Percentiles rank a stretch among this genome's conserved stretches.
Conservation (phyloP, 805 yeast genomes). For the Pichia rugopelliculosa region DNA sequence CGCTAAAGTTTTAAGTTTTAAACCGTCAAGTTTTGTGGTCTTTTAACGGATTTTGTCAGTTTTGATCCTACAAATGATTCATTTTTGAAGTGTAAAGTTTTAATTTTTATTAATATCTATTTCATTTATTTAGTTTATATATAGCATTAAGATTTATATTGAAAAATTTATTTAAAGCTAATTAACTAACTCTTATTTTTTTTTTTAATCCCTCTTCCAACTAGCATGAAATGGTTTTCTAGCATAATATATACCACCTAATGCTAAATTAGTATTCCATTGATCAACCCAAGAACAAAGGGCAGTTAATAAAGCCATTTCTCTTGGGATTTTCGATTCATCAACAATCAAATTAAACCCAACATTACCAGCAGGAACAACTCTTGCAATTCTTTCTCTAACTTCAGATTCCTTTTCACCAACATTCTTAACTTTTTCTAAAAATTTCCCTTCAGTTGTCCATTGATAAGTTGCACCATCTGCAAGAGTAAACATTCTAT, state of each 20-base stretch:
- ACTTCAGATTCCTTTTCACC: constrained; percentile 62
- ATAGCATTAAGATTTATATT: no score
- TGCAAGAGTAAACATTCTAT: constrained; percentile 51
- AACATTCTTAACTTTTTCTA: constrained; percentile 49
- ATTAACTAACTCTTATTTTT: no score
- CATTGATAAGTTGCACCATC: constrained; percentile 60
- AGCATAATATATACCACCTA: constrained; percentile 60
- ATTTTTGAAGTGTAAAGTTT: no score
- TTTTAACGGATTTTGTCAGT: not conserved
- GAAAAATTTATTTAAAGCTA: no score
- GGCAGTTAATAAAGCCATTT: constrained; percentile 53
- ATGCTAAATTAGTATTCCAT: constrained; percentile 54
- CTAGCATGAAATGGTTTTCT: constrained; percentile 42
- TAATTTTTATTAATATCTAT: no score
- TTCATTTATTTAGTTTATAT: no score
- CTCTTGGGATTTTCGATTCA: constrained; percentile 47
- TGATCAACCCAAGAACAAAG: constrained; percentile 56
- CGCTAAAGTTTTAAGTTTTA: constrained; percentile 1
- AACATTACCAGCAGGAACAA: constrained; percentile 41
- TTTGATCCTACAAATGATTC: not conserved
- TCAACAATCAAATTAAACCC: constrained; percentile 53
- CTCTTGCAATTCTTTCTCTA: constrained; percentile 56
- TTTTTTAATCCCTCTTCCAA: constrained; percentile 46
- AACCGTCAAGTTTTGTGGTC: not conserved
- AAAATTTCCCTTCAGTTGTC: constrained; percentile 51